A percentile compares a stretch with the other conserved stretches of the same genome.
Conservation (phyloP, 1,284 basidiomycete genomes). For the Microbotryomycetes sp. region DNA sequence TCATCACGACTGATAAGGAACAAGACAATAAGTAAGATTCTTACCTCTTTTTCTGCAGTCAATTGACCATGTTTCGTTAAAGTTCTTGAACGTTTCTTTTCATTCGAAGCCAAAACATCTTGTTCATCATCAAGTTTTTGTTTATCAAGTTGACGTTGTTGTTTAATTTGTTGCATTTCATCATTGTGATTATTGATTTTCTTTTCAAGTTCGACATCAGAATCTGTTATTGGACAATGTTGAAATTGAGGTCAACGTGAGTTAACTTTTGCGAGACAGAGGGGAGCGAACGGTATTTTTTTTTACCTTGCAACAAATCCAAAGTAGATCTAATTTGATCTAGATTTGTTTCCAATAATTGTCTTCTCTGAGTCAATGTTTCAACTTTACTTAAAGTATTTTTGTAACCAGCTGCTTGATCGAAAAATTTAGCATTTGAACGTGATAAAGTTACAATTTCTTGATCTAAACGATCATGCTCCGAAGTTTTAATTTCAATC, state of each 20-base stretch:
- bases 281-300: slow-evolving; percentile 17
- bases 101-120: slow-evolving; percentile 55
- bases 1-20: background rate
- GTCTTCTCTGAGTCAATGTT: slow-evolving; percentile 59
- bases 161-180: slow-evolving; percentile 54
- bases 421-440: slow-evolving; percentile 74
- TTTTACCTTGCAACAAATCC: slow-evolving; percentile 67
- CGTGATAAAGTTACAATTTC: slow-evolving; percentile 61
- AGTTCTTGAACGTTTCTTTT: slow-evolving; percentile 54
- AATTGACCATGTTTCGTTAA: slow-evolving; percentile 58
- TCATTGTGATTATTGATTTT: slow-evolving; percentile 67
- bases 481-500: slow-evolving; percentile 65
- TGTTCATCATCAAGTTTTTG: slow-evolving; percentile 55
- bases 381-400: slow-evolving; percentile 72
- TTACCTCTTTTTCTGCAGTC: slow-evolving; percentile 51
- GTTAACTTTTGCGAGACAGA: background rate
- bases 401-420: slow-evolving; percentile 72
- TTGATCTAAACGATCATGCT: slow-evolving; percentile 64
- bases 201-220: slow-evolving; percentile 65
- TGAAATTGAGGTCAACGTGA: too few species aligned
- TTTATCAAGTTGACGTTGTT: slow-evolving; percentile 50
- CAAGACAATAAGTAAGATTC: slow-evolving; percentile 2
- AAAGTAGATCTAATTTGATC: slow-evolving; percentile 53
- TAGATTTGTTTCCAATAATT: slow-evolving; percentile 58
- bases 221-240: slow-evolving; percentile 55